These are phyloP conservation scores for Cyclotella choctawhatcheeana DNA, from an alignment of 108 stramenopile species.

Conservation along the genomic window DNA sequence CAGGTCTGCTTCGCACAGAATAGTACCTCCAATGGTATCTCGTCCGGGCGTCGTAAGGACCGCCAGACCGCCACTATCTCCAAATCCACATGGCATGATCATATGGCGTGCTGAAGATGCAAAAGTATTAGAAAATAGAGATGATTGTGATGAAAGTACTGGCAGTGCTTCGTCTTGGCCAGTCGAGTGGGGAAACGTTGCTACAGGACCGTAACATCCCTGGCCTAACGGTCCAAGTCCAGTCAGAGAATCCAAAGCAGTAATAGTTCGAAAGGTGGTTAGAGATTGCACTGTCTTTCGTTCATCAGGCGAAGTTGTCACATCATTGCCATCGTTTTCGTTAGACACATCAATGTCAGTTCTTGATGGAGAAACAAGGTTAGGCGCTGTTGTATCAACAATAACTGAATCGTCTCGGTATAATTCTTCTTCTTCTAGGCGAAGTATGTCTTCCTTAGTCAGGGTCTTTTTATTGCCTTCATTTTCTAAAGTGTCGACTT, in stretches of 20 bases:
- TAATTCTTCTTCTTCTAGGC: constrained; percentile 77
- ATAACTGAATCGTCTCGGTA: constrained; percentile 49
- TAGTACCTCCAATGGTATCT: constrained; percentile 63
- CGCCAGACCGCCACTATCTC: constrained; percentile 80
- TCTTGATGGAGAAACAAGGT: constrained; percentile 58
- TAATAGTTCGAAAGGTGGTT: constrained; percentile 54
- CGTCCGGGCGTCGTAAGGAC: constrained; percentile 72
- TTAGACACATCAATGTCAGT: constrained; percentile 55
- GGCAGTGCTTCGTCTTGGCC: constrained; percentile 23
- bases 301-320: background rate
- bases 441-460: constrained; percentile 54
- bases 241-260: constrained; percentile 76
- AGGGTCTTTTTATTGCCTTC: constrained; percentile 17
- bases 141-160: background rate
- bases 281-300: constrained; percentile 28
- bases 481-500: constrained; percentile 19
- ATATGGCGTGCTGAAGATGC: constrained; percentile 52
- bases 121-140: constrained; percentile 37
- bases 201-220: constrained; percentile 73
- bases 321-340: constrained; percentile 13
- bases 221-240: constrained; percentile 81
- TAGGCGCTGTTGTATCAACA: constrained; percentile 28
- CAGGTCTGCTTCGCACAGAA: constrained; percentile 75
- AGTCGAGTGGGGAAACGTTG: constrained; percentile 32
- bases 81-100: constrained; percentile 84